Evolutionary conservation across 208 protist genomes (phyloP), one percentile per base, ranked within the genome.

Genomic region (Leishmania guyanensis): DNA sequence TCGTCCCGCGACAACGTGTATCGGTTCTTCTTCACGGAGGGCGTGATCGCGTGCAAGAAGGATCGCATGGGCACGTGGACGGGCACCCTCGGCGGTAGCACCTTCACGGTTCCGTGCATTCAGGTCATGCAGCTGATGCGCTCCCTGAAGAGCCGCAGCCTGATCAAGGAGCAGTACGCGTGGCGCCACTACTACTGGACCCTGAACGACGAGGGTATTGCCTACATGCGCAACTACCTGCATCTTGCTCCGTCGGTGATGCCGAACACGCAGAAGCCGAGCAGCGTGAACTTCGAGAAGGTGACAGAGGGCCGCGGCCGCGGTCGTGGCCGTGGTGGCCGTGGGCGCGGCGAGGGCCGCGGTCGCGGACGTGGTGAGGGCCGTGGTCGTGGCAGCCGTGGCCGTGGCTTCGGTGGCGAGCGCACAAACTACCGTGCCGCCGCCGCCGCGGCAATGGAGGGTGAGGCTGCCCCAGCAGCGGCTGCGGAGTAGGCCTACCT

Each of bases 101-200:
- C 86, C 56, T 95, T 97, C 85, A 91, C 75, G 6, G 91, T 93
- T 29, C 92, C 94, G 78, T 89, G 88, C 86, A 81, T 96, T 36
- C 94, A 97, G 86, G 89, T 97, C 72, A 96, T 95, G 92, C 92
- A 97, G 87, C 88, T 97, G 73, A 95, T 97, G 92, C 92, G 92
- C 86, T 97, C 94, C 54, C 89, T 97, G 82, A 95, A 95, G 90
- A 97, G 94, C 90, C 94, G 94, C 84, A 90, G 88, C 86, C 89
- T 97, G 77, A 93, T 99, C 82, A 96, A 95, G 86, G 95, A 99
- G 92, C 88, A 95, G 86, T 99, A 97, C 82, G 93, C 94, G 77
- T 99, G 96, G 96, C 92, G 93, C 87, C 92, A 98, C 87, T 98
- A 95, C 92, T 99, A 99, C 94, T 98, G 93, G 94, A 96, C 90